These are phyloP conservation scores for Ophiocordyceps robertsii DNA, from an alignment of 2,329 filamentous ascomycete genomes.

Conservation along the genomic window DNA sequence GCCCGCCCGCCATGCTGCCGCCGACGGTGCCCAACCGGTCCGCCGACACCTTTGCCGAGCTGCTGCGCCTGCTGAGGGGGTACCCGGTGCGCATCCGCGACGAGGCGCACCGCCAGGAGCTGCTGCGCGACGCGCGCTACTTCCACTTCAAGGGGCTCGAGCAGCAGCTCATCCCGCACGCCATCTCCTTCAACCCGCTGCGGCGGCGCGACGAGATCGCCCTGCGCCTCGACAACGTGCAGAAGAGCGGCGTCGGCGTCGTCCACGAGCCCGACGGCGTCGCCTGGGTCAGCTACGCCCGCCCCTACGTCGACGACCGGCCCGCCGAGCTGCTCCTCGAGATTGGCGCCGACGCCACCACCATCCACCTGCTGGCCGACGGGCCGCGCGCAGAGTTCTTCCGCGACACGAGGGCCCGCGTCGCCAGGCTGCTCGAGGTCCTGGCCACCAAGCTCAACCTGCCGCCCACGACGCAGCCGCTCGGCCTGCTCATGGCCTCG, in stretches of 20 bases:
- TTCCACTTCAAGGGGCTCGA: conserved; percentile 88
- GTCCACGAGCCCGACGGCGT: conserved; percentile 27
- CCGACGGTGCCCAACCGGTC: conserved; percentile 69
- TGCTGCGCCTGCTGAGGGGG: conserved; percentile 69
- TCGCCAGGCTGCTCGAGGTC: conserved; percentile 65
- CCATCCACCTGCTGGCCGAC: conserved; percentile 32
- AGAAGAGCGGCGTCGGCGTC: conserved; percentile 70
- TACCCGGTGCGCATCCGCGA: conserved; percentile 68
- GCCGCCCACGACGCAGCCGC: conserved; percentile 41
- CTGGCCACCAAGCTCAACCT: conserved; percentile 69
- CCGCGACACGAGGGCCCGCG: conserved; percentile 52
- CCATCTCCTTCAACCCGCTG: conserved; percentile 61
- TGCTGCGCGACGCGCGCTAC: conserved; percentile 79
- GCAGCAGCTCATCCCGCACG: conserved; percentile 69
- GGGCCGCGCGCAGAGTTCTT: conserved; percentile 55
- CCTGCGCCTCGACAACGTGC: conserved; percentile 72
- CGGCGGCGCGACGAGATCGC: conserved; percentile 61
- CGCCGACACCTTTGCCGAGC: conserved; percentile 71
- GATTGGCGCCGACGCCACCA: conserved; percentile 54
- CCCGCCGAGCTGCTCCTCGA: conserved; percentile 68
- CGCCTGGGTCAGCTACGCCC: conserved; percentile 61
- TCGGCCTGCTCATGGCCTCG: conserved; percentile 53
- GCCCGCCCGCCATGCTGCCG: conserved; percentile 75
- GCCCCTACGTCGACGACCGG: conserved; percentile 71
- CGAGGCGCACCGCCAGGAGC: conserved; percentile 61